phyloP scores from a whole-genome alignment of 2,329 filamentous ascomycete species.

The Dactylellina sp. region DNA sequence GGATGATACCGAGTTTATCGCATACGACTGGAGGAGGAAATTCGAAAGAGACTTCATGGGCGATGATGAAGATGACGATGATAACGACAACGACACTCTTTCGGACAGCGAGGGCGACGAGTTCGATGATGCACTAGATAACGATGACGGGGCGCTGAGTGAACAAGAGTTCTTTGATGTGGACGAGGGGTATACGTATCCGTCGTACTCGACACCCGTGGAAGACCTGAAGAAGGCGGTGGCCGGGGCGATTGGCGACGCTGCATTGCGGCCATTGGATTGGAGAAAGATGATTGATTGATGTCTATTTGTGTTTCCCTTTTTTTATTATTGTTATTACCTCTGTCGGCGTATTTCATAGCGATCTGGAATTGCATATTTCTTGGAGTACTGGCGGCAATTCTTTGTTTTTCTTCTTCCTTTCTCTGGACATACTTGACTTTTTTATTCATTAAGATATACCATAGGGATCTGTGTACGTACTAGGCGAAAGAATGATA shows the following conservation, averaged over 20 bases:
- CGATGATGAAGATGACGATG: not conserved
- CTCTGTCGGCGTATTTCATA: no score
- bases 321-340: no score
- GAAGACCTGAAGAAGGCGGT: slow-evolving; percentile 25
- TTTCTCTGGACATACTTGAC: no score
- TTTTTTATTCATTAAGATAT: slow-evolving; percentile 1
- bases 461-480: not conserved
- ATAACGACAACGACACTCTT: not conserved
- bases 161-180: slow-evolving; percentile 17
- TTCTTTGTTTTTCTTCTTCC: not conserved
- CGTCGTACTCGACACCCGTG: slow-evolving; percentile 23
- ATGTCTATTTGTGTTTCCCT: slow-evolving; percentile 8
- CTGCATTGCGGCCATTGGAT: slow-evolving; percentile 16
- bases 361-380: no score
- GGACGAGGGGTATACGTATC: slow-evolving; percentile 3
- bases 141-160: not conserved
- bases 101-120: no score
- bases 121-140: not conserved
- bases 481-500: slow-evolving; percentile 4
- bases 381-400: no score
- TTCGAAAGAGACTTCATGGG: no score
- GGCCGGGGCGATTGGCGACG: slow-evolving; percentile 1
- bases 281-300: slow-evolving; percentile 28
- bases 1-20: not conserved
- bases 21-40: slow-evolving; percentile 2